Base-by-base conservation (phyloP, 1,284 basidiomycete genomes). In the Papiliotrema nemorosa region DNA sequence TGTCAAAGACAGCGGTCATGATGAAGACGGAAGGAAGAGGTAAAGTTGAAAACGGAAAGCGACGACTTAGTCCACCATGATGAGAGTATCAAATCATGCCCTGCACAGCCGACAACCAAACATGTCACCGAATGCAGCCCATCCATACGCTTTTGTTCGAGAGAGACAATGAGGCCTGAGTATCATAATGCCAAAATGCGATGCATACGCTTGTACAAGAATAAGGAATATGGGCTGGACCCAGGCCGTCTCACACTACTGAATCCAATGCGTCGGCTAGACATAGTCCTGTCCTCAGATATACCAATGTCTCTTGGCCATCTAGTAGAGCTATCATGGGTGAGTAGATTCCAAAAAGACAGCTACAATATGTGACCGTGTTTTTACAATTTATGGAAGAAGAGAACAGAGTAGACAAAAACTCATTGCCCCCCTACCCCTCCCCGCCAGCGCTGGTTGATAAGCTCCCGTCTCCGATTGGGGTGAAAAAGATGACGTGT, bases 1-100 rank as follows among this genome's bases (percentile, higher is more conserved):
- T 79, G 79, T 96, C 91, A 67, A 89, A 87, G 42, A 77, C 54
- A 34, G 61, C 52, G 16, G 62, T 45, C 61, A 65, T 63, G 49
- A 35, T 41, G 26, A 14, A 45, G 25, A 26, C 16, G 16, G 13
- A 25, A 21, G 25, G 48, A 33, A 25, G 14, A 31, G 29, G 14
- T 22, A 35, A 47, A 47, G 5, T 43, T 18, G 46, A 48, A 34
- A 39, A 27, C 12, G 20, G 9, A 39, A 39, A 31, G 36, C n/a
- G n/a, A n/a, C n/a, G n/a, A n/a, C n/a, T n/a, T n/a, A n/a, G n/a
- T n/a, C n/a, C n/a, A n/a, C n/a, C n/a, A n/a, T n/a, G n/a, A n/a
- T 33, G 31, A 33, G 31, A 33, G 31, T 33, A 33, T 33, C n/a
- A n/a, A n/a, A n/a, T n/a, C n/a, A n/a, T n/a, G n/a, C n/a, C n/a